Evolutionary conservation across 192 early-diverging fungal species (phyloP), one percentile per base, ranked within the genome.

Genomic region (Backusella westeae): DNA sequence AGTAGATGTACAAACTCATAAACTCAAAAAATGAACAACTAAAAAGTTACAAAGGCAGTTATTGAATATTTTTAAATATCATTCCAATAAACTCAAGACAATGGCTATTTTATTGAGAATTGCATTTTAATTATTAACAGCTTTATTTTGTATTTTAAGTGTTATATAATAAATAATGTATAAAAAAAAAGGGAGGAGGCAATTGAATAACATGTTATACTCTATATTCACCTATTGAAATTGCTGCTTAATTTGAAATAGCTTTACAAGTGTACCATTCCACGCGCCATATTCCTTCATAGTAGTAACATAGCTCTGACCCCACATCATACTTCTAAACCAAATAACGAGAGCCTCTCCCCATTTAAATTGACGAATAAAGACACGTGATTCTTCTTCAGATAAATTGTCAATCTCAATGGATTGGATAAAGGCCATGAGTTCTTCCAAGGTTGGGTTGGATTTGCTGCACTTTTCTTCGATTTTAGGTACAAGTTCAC

Each of bases 251-350:
- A 89, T 83, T 49, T 84, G 80, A 67, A 93, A 93, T 17, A 93
- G 72, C 44, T 81, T 80, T 23, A 90, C 85, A 19, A 83, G 78
- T 7, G 90, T 93, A 66, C 90, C 90, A 74, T 90, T 87, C 91
- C 91, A 93, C 7, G 87, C 80, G 36, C 91, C 90, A 56, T 84
- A 77, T 10, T 88, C 86, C 34, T 85, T 83, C 74, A 88, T 83
- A 0, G 87, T 85, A 0, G 88, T 84, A 26, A 89, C 72, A 75
- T 93, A 94, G 15, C 89, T 85, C 46, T 91, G 88, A 26, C 93
- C 91, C 93, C 91, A 92, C 42, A 94, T 78, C 36, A 93, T 74
- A 67, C 86, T 87, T 29, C 88, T 79, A 78, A 91, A 94, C 93
- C 93, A 94, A n/a, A 88, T 85, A 6, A 90, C 80, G 42, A 92